A percentile compares a stretch with the other conserved stretches of the same genome.
Evolutionary conservation across 129 eudicot genomes (phyloP).

Genomic region (Flaveria bidentis): DNA sequence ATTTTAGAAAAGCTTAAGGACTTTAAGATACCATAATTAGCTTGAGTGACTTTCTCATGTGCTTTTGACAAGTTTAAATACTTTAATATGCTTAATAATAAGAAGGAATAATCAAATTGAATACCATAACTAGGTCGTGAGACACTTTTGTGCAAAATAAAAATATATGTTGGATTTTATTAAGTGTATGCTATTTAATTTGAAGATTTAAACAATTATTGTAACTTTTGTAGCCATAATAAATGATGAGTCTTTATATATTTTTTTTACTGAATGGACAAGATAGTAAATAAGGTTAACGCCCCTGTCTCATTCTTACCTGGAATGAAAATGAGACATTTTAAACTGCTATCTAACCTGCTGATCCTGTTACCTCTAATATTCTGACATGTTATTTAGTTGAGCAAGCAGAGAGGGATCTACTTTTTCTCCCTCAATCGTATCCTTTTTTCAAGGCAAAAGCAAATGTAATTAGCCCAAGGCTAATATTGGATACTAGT

Average conservation of each 20-base stretch:
- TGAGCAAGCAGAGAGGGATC: neutral
- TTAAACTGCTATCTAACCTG: neutral
- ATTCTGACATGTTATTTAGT: slow-evolving; percentile 3
- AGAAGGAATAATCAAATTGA: too few relatives aligned
- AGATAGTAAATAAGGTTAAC: neutral
- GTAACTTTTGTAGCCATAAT: neutral
- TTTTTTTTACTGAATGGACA: neutral
- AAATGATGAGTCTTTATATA: neutral
- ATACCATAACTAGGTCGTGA: too few relatives aligned
- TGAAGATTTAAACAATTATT: neutral
- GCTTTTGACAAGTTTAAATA: too few relatives aligned
- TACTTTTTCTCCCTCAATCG: neutral
- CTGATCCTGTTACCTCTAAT: neutral
- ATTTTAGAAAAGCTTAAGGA: too few relatives aligned
- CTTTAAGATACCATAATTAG: too few relatives aligned
- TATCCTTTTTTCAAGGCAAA: neutral
- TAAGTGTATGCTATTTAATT: too few relatives aligned
- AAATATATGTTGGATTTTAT: too few relatives aligned
- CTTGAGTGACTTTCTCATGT: too few relatives aligned
- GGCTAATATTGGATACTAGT: neutral
- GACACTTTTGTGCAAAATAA: too few relatives aligned
- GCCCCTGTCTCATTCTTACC: neutral
- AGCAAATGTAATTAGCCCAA: neutral
- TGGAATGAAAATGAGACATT: neutral
- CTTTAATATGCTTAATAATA: too few relatives aligned